Percentiles rank a stretch among this genome's conserved stretches.
phyloP scores from a whole-genome alignment of 345 rosid species.

The Euphorbia tirucalli region DNA sequence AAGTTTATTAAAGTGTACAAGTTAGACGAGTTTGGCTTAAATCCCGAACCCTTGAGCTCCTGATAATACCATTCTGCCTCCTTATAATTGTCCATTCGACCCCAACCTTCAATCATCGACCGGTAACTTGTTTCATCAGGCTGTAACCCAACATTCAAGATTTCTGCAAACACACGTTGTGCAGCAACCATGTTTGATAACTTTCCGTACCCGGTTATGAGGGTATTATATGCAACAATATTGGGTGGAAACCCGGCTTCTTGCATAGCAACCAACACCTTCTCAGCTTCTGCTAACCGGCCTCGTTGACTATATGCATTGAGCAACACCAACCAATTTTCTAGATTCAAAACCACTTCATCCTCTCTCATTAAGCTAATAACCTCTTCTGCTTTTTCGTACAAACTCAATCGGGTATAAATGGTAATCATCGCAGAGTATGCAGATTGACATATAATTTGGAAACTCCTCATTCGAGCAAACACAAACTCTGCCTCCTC shows the following conservation, averaged over 20 bases:
- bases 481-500: slow-evolving; percentile 74
- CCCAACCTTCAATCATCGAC: slow-evolving; percentile 98
- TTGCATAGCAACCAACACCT: slow-evolving; percentile 51
- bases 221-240: slow-evolving; percentile 71
- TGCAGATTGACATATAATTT: slow-evolving; percentile 74
- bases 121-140: slow-evolving; percentile 87
- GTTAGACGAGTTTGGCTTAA: slow-evolving; percentile 76
- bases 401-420: slow-evolving; percentile 66
- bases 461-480: slow-evolving; percentile 57
- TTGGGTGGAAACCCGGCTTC: slow-evolving; percentile 50
- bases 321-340: slow-evolving; percentile 83
- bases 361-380: slow-evolving; percentile 60
- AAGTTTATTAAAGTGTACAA: slow-evolving; percentile 70
- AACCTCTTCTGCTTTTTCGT: slow-evolving; percentile 71
- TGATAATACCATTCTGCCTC: slow-evolving; percentile 51
- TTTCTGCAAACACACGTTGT: slow-evolving; percentile 42
- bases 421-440: slow-evolving; percentile 88
- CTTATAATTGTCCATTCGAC: slow-evolving; percentile 51
- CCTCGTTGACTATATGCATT: slow-evolving; percentile 87
- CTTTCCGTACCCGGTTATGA: slow-evolving; percentile 85
- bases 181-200: slow-evolving; percentile 68
- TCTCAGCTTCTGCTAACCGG: slow-evolving; percentile 66
- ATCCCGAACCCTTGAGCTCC: slow-evolving; percentile 64
- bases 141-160: slow-evolving; percentile 47
- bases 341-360: slow-evolving; percentile 46